Conservation (phyloP, 176 grass and related monocot genomes). For the Raddia distichophylla region DNA sequence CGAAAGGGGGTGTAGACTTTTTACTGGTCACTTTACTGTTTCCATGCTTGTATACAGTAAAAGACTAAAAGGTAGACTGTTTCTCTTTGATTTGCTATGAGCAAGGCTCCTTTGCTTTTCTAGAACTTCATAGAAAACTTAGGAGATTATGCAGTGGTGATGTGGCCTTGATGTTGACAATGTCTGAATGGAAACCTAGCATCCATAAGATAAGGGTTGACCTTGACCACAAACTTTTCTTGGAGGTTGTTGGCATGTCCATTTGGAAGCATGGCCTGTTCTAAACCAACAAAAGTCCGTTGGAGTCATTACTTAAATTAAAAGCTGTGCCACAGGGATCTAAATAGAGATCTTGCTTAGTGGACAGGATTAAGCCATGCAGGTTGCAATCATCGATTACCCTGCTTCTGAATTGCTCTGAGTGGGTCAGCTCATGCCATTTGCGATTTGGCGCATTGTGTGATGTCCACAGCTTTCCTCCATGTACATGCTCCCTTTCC, state of each 20-base stretch:
- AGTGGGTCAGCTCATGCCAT: slow-evolving; percentile 11
- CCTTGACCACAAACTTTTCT: slow-evolving; percentile 54
- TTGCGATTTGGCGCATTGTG: neutral
- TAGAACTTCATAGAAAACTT: slow-evolving; percentile 11
- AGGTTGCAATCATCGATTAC: slow-evolving; percentile 4
- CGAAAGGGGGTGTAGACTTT: neutral
- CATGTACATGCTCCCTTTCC: neutral
- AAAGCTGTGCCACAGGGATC: slow-evolving; percentile 17
- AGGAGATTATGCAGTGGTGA: slow-evolving; percentile 36
- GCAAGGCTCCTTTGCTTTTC: neutral
- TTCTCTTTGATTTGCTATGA: slow-evolving; percentile 22
- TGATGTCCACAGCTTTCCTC: slow-evolving; percentile 27
- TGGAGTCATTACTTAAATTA: slow-evolving; percentile 38
- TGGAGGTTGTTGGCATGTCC: slow-evolving; percentile 49
- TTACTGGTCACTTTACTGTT: neutral
- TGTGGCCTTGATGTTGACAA: slow-evolving; percentile 49
- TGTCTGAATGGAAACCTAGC: slow-evolving; percentile 48
- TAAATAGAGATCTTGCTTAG: slow-evolving; percentile 37
- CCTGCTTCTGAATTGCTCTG: slow-evolving; percentile 18
- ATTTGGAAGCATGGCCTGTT: slow-evolving; percentile 42
- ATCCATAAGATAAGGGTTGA: slow-evolving; percentile 52
- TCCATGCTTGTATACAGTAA: neutral
- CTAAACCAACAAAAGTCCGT: slow-evolving; percentile 42
- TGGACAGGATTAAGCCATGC: slow-evolving; percentile 42
- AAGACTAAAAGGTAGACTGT: neutral